Evolutionary conservation across 176 grass and related monocot species (phyloP), one percentile per base, ranked within the genome.

Genomic region (Thalia dealbata): DNA sequence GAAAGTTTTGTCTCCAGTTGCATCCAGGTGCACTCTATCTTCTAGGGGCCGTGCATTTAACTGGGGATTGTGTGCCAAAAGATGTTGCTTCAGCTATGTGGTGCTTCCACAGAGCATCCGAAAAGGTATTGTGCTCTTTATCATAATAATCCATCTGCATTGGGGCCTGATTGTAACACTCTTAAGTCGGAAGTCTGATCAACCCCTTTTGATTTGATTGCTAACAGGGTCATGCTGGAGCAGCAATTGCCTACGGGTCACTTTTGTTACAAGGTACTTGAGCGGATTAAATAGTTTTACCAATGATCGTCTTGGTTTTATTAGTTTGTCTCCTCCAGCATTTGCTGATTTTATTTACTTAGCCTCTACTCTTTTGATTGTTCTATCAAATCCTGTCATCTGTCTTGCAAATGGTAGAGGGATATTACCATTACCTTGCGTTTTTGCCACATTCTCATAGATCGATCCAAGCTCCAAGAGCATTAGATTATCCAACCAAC

Each of bases 61-160:
- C 89, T 68, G 89, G 92, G 13, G 92, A 96, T 61, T 96, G 92
- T 82, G 89, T 92, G 62, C 87, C 90, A 74, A 96, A 84, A 76
- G 86, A 92, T 75, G 84, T 92, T 58, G 84, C 89, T 64, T 96
- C 92, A 4, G 92, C 92, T 15, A 84, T 92, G 78, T 92, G 92
- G 92, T 92, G 89, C 79, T 96, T 96, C 69, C 92, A 92, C 77
- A 86, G 89, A 90, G 87, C 89, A 70, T 96, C 92, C 45, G 86
- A 88, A 84, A 92, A 96, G 89, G 92, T 92, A 24, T 18, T 54
- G 3, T 72, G 25, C 15, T 72, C 32, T 52, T 50, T n/a, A n/a
- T n/a, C n/a, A 35, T 12, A 12, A 43, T 71, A n/a, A 30, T 72
- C 52, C 23, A 25, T 72, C 29, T 52, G 15, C 48, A 72, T 52